phyloP scores from a whole-genome alignment of 176 grass and related monocot genomes.

The Oryza rufipogon region DNA sequence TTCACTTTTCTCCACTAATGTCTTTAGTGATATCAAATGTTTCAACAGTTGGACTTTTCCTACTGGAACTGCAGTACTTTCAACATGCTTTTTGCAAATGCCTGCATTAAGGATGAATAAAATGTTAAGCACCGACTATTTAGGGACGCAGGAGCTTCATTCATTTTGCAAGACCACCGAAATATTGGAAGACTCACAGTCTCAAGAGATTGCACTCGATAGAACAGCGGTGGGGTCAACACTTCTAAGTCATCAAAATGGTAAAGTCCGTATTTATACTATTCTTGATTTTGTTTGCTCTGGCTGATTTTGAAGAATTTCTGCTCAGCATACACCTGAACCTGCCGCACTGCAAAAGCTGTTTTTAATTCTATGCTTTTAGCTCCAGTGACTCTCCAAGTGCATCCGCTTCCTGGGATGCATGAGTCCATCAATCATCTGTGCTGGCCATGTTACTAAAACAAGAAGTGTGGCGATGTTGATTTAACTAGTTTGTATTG shows the following conservation, averaged over 20 bases:
- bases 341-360: neutral
- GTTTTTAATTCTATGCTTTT: neutral
- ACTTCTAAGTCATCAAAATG: constrained; percentile 49
- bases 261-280: constrained; percentile 42
- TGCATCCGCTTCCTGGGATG: neutral
- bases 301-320: constrained; percentile 12
- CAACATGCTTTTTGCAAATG: constrained; percentile 64
- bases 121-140: constrained; percentile 65
- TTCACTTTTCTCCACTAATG: constrained; percentile 51
- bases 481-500: neutral
- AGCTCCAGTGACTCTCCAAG: neutral
- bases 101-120: constrained; percentile 78
- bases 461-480: neutral
- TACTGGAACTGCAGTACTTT: constrained; percentile 67
- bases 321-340: constrained; percentile 10
- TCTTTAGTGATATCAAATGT: constrained; percentile 58
- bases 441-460: constrained; percentile 9
- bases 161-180: constrained; percentile 50
- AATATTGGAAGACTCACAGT: constrained; percentile 44
- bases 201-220: constrained; percentile 32
- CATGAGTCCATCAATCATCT: neutral
- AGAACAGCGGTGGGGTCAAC: constrained; percentile 41
- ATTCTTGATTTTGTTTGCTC: constrained; percentile 3
- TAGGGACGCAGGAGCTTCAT: constrained; percentile 56
- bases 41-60: constrained; percentile 74